Evolutionary conservation across 257 asterid genomes (phyloP), one percentile per base, ranked within the genome.

Genomic region (Oldenlandia corymbosa): DNA sequence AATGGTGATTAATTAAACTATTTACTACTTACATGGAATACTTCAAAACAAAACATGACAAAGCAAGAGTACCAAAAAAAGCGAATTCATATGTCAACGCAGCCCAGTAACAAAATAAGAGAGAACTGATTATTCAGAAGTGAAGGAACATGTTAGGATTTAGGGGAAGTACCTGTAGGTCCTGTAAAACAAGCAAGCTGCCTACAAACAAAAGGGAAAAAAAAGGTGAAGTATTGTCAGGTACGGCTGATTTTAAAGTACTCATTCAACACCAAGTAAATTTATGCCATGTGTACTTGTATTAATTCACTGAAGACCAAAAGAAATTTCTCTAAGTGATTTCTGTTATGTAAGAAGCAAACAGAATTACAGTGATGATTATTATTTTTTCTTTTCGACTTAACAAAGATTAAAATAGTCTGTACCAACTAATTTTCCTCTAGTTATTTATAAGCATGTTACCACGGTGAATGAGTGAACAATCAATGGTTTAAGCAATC

Each of bases 151-250:
- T 58, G 63, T 58, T 2, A 58, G 47, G 10, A 57, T 7, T 42
- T 30, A 43, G 49, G 39, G 21, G 30, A 62, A 70, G 42, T 49
- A 86, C 95, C 95, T 82, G 92, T 84, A n/a, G 92, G 81, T 39
- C 94, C 96, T 24, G 91, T 85, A 72, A 67, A 85, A 76, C 83
- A 80, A 52, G 94, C 84, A 64, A 88, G 84, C 77, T 88, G 96
- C 88, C 96, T 88, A 57, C 83, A 78, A 26, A 21, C 43, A 79
- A 51, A 65, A 64, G 48, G 52, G 67, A 21, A 48, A 79, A 51
- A 65, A 64, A 52, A 56, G 67, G 63, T 61, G 20, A 65, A 43
- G 36, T 58, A 64, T 34, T 24, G 16, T 47, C 41, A 27, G 51
- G 36, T n/a, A n/a, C n/a, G n/a, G n/a, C n/a, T n/a, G n/a, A n/a